Conservation (phyloP, 202 grass and related monocot species). For the Zizania palustris region DNA sequence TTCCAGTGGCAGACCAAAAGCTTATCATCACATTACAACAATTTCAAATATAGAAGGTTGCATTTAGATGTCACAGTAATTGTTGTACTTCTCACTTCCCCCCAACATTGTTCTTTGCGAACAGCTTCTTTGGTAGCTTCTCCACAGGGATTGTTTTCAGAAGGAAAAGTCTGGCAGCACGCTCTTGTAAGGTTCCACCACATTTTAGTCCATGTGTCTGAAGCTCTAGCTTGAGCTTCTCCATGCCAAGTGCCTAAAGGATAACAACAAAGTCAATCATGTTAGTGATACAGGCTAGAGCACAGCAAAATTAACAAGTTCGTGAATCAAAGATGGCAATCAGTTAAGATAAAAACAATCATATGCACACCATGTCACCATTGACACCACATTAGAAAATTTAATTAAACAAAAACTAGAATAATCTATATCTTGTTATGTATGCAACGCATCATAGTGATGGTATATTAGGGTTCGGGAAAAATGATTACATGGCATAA, state of each 20-base stretch:
- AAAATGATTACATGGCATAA: background rate
- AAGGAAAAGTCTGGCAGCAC: conserved; percentile 80
- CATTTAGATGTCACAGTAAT: conserved; percentile 16
- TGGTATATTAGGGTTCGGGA: background rate
- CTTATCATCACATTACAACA: conserved; percentile 44
- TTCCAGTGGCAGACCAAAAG: conserved; percentile 21
- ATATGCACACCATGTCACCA: background rate
- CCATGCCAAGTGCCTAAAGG: conserved; percentile 68
- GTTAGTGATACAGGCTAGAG: background rate
- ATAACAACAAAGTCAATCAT: conserved; percentile 15
- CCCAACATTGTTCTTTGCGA: conserved; percentile 52
- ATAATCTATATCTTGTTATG: background rate
- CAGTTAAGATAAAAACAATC: background rate
- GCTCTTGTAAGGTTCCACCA: conserved; percentile 84
- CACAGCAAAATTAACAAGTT: background rate
- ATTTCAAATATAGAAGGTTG: conserved; percentile 7
- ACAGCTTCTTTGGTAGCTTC: conserved; percentile 92
- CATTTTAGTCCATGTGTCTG: conserved; percentile 76
- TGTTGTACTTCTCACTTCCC: conserved; percentile 51
- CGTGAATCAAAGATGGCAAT: background rate
- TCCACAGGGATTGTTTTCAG: conserved; percentile 87
- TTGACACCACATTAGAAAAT: background rate
- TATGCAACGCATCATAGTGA: conserved; percentile 2
- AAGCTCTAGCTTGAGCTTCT: conserved; percentile 81
- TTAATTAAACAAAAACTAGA: background rate